Evolutionary conservation across 2,329 filamentous ascomycete species (phyloP).

Genomic region (Thelonectria discophora): DNA sequence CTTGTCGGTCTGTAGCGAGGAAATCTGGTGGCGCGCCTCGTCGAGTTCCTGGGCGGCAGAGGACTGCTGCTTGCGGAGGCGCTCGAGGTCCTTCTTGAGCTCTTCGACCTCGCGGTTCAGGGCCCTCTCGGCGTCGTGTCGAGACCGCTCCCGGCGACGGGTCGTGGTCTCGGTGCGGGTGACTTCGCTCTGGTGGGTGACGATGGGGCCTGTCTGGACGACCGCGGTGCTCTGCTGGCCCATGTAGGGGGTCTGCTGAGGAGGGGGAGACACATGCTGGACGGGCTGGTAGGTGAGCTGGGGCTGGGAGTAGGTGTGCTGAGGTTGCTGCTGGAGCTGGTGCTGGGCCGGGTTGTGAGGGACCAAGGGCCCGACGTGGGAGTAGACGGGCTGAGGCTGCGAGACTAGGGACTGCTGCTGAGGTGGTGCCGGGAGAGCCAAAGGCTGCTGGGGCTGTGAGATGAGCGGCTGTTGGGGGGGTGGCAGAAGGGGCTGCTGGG

Average conservation of each 20-base stretch:
- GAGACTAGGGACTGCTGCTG: conserved; percentile 22
- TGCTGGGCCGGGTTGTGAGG: not conserved
- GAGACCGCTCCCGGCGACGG: conserved; percentile 32
- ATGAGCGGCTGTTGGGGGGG: conserved; percentile 9
- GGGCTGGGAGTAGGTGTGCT: conserved; percentile 5
- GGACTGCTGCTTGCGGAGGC: conserved; percentile 37
- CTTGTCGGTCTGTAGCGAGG: conserved; percentile 38
- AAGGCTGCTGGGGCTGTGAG: conserved; percentile 1
- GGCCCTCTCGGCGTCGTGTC: conserved; percentile 33
- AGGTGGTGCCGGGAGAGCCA: conserved; percentile 1
- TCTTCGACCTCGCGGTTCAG: conserved; percentile 37
- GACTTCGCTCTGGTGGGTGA: conserved; percentile 10
- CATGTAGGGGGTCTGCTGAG: not conserved
- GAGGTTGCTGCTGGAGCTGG: not conserved
- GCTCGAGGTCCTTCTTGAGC: conserved; percentile 30
- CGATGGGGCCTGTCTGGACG: not conserved
- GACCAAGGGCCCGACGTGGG: conserved; percentile 21
- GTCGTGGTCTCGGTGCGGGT: conserved; percentile 10
- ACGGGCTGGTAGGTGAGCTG: conserved; percentile 28
- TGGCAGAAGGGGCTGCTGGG: conserved; percentile 10
- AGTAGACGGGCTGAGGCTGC: conserved; percentile 25
- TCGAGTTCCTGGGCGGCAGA: conserved; percentile 36
- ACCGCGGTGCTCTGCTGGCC: not conserved
- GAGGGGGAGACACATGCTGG: conserved; percentile 14
- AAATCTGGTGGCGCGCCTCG: conserved; percentile 37